Evolutionary conservation across 129 eudicot species (phyloP).

Genomic region (Heracleum sosnowskyi): DNA sequence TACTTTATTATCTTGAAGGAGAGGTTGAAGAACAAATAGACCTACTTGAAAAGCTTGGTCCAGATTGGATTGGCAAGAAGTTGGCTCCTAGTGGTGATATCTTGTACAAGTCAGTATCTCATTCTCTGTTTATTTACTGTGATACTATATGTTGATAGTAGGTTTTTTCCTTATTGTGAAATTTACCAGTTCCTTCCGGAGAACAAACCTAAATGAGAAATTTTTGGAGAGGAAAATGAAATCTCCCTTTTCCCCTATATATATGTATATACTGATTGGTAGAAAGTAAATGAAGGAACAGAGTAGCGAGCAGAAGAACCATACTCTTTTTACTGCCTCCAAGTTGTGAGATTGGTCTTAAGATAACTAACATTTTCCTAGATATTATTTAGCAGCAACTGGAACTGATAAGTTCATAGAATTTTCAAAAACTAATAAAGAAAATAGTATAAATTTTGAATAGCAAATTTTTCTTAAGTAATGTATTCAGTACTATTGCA

Average conservation of each 20-base stretch:
- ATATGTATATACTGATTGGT: neutral
- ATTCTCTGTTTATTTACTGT: neutral
- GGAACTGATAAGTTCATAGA: no score
- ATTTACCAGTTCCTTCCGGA: neutral
- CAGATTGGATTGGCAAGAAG: conserved; percentile 66
- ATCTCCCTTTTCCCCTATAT: neutral
- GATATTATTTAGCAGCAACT: no score
- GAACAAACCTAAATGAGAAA: neutral
- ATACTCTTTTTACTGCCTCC: neutral
- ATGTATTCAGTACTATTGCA: no score
- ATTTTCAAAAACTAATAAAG: no score
- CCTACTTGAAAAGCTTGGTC: conserved; percentile 54
- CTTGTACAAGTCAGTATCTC: conserved; percentile 47
- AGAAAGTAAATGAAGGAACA: neutral
- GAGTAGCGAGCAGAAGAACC: neutral
- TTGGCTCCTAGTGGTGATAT: conserved; percentile 49
- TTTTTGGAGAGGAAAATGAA: neutral
- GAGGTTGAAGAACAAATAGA: conserved; percentile 48
- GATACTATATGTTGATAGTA: neutral
- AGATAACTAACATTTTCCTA: no score
- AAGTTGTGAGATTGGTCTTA: no score
- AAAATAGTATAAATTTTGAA: no score
- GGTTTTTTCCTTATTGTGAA: neutral
- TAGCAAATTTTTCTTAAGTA: no score
- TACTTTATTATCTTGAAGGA: conserved; percentile 20